Conservation (phyloP, 768 basidiomycete species). For the Lepiota venenata region DNA sequence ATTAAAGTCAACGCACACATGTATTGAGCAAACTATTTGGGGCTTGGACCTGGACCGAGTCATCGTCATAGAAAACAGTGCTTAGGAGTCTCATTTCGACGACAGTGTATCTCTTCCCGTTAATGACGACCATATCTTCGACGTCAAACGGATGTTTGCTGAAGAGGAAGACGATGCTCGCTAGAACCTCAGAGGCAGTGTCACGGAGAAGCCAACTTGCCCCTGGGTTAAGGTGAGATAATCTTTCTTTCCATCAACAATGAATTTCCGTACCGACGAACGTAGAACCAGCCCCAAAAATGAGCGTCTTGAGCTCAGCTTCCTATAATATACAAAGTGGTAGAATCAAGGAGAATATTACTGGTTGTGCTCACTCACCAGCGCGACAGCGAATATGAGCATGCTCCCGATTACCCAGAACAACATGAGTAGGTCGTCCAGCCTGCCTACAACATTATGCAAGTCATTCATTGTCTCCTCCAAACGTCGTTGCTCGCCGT, state of each 20-base stretch:
- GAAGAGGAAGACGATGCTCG: constrained; percentile 3
- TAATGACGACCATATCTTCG: constrained; percentile 3
- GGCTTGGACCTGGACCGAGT: constrained; percentile 3
- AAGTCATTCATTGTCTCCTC: constrained; percentile 8
- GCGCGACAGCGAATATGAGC: constrained; percentile 4
- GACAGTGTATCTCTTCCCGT: constrained; percentile 5
- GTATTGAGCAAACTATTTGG: constrained; percentile 7
- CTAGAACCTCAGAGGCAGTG: background rate
- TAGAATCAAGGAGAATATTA: background rate
- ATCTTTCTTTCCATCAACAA: background rate
- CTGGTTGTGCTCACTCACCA: background rate
- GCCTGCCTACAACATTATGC: constrained; percentile 3
- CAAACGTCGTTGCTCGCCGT: constrained; percentile 2
- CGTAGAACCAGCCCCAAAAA: constrained; percentile 1
- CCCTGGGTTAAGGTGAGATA: background rate
- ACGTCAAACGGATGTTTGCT: constrained; percentile 9
- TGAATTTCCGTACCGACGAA: background rate
- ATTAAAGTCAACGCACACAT: background rate
- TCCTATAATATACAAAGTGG: background rate
- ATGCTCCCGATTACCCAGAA: background rate
- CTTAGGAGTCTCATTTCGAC: constrained; percentile 3
- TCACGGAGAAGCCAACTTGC: constrained; percentile 6
- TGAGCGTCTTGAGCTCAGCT: constrained; percentile 2
- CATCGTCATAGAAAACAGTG: constrained; percentile 2
- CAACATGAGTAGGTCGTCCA: constrained; percentile 1